phyloP scores from a whole-genome alignment of 257 asterid species.

The Penstemon newberryi region DNA sequence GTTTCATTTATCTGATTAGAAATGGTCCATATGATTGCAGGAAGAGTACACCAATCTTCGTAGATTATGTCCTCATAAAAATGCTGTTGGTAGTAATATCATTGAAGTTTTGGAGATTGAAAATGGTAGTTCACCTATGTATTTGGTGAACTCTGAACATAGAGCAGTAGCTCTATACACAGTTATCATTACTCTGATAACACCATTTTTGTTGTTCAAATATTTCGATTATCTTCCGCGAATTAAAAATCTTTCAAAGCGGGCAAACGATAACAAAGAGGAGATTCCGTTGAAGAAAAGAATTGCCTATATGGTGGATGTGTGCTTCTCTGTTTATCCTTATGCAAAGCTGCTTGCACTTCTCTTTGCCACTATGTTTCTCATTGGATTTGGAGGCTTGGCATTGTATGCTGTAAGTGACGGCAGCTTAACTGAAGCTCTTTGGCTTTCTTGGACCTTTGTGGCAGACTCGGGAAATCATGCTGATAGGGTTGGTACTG shows the following conservation, averaged over 20 bases:
- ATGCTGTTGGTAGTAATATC: slow-evolving; percentile 31
- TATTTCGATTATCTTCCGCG: slow-evolving; percentile 73
- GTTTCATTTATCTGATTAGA: slow-evolving; percentile 27
- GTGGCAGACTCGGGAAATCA: slow-evolving; percentile 97
- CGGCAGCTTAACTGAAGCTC: slow-evolving; percentile 84
- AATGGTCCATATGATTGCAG: slow-evolving; percentile 49
- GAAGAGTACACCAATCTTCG: slow-evolving; percentile 58
- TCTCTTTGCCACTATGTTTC: slow-evolving; percentile 90
- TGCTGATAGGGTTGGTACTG: slow-evolving; percentile 85
- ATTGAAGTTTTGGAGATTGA: slow-evolving; percentile 40
- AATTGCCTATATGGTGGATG: slow-evolving; percentile 87
- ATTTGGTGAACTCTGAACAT: slow-evolving; percentile 45
- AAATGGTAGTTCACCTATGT: slow-evolving; percentile 40
- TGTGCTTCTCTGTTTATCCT: slow-evolving; percentile 91
- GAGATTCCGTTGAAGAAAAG: slow-evolving; percentile 86
- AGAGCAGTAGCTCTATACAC: slow-evolving; percentile 71
- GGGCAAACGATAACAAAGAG: slow-evolving; percentile 59
- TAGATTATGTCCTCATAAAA: slow-evolving; percentile 42
- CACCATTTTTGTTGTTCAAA: slow-evolving; percentile 71
- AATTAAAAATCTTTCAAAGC: slow-evolving; percentile 49
- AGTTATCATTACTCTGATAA: slow-evolving; percentile 62
- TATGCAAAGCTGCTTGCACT: slow-evolving; percentile 96
- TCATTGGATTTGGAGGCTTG: slow-evolving; percentile 90
- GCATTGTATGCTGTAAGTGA: slow-evolving; percentile 94
- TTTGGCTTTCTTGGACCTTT: slow-evolving; percentile 96